Percentiles rank a stretch among this genome's conserved stretches.
These are phyloP conservation scores for Termitomyces sp. DNA, from an alignment of 768 basidiomycete genomes.

Conservation along the genomic window DNA sequence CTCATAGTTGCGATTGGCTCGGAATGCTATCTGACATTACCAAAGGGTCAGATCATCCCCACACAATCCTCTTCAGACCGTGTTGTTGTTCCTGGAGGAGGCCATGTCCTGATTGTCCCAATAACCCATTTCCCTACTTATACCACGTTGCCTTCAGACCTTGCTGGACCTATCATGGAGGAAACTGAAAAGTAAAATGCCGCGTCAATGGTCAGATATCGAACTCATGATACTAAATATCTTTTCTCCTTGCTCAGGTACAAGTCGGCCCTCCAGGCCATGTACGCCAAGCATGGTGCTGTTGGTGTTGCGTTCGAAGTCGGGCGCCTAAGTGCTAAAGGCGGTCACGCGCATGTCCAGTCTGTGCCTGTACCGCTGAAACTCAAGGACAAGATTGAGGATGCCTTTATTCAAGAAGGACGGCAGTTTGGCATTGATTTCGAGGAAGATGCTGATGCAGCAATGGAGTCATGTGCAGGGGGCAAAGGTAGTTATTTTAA, in stretches of 20 bases:
- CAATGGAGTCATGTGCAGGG: slow-evolving; percentile 49
- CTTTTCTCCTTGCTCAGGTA: slow-evolving; percentile 43
- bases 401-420: slow-evolving; percentile 72
- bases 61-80: slow-evolving; percentile 57
- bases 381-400: slow-evolving; percentile 61
- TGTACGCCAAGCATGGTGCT: slow-evolving; percentile 69
- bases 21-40: slow-evolving; percentile 94
- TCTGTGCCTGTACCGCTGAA: slow-evolving; percentile 72
- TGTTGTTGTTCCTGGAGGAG: slow-evolving; percentile 82
- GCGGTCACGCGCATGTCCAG: slow-evolving; percentile 95
- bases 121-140: slow-evolving; percentile 85
- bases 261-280: slow-evolving; percentile 67
- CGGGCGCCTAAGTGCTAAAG: slow-evolving; percentile 76
- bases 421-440: slow-evolving; percentile 66
- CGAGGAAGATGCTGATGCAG: slow-evolving; percentile 64
- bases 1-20: slow-evolving; percentile 91
- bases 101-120: slow-evolving; percentile 58
- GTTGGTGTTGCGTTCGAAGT: slow-evolving; percentile 85
- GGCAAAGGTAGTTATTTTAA: slow-evolving; percentile 80
- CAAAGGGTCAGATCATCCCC: slow-evolving; percentile 92
- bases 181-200: slow-evolving; percentile 73
- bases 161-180: slow-evolving; percentile 67
- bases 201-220: slow-evolving; percentile 11
- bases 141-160: slow-evolving; percentile 74
- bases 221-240: slow-evolving; percentile 5